These are phyloP conservation scores for Pythium myriotylum DNA, from an alignment of 352 stramenopile genomes.

Conservation along the genomic window DNA sequence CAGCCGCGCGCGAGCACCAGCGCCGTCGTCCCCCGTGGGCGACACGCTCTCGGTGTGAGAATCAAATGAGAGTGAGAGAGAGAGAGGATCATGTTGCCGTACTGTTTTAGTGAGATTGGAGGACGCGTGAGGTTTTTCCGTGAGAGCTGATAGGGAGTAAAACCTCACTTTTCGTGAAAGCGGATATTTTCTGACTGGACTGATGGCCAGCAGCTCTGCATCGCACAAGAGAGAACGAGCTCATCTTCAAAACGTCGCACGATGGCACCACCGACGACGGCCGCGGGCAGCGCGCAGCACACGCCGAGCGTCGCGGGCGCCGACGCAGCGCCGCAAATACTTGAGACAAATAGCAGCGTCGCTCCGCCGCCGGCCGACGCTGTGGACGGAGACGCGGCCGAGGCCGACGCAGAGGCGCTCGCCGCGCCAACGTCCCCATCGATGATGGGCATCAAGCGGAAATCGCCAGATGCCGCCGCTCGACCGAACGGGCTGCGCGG, in stretches of 20 bases:
- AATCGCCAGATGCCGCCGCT: background rate
- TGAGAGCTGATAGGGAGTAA: slow-evolving; percentile 11
- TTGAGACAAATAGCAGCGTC: too few species aligned
- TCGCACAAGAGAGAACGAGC: slow-evolving; percentile 24
- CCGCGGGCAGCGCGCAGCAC: background rate
- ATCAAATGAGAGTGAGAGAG: too few species aligned
- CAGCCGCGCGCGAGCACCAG: background rate
- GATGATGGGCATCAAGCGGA: background rate
- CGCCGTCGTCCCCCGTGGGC: background rate
- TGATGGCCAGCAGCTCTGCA: slow-evolving; percentile 3
- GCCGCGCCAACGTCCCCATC: background rate
- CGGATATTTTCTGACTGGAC: slow-evolving; percentile 24
- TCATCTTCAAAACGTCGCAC: background rate
- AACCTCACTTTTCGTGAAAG: slow-evolving; percentile 2
- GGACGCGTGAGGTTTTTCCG: slow-evolving; percentile 23
- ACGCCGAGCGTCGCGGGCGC: too few species aligned
- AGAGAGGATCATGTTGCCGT: too few species aligned
- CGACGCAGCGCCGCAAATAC: too few species aligned
- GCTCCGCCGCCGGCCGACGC: background rate
- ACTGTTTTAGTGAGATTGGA: too few species aligned
- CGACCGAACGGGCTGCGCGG: slow-evolving; percentile 1
- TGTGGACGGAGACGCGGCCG: background rate
- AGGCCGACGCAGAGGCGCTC: background rate
- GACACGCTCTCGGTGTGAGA: background rate
- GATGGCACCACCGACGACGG: slow-evolving; percentile 4